phyloP scores from a whole-genome alignment of 108 stramenopile genomes.

The Pseudonitzschia pungens region DNA sequence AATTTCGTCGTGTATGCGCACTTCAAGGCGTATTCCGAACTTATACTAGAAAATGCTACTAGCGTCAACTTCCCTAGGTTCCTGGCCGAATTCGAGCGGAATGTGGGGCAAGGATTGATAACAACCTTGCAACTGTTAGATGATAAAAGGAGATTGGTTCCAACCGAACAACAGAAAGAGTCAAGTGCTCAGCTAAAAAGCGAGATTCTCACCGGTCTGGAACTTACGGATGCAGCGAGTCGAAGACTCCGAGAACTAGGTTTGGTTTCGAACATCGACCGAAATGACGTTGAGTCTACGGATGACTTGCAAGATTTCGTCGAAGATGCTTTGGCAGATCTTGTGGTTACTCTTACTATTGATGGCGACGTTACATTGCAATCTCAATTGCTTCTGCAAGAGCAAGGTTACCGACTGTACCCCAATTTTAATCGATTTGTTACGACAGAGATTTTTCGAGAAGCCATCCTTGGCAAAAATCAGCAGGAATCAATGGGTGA shows the following conservation, averaged over 20 bases:
- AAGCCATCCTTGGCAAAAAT: neutral
- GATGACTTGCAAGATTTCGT: constrained; percentile 46
- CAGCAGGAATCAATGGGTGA: neutral
- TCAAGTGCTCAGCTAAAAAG: neutral
- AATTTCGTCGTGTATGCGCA: constrained; percentile 71
- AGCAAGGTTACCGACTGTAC: constrained; percentile 80
- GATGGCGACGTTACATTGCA: constrained; percentile 74
- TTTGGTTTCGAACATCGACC: constrained; percentile 28
- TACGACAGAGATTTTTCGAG: constrained; percentile 22
- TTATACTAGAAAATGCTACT: constrained; percentile 45
- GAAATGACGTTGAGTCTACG: neutral
- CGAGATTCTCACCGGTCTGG: constrained; percentile 1
- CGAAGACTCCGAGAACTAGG: constrained; percentile 17
- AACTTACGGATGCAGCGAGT: constrained; percentile 6
- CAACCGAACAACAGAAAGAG: neutral
- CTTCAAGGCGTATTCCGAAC: constrained; percentile 73
- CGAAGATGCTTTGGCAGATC: constrained; percentile 49
- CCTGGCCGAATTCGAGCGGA: constrained; percentile 48
- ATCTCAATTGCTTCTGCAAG: constrained; percentile 74
- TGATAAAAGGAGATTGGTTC: neutral
- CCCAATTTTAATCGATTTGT: constrained; percentile 64
- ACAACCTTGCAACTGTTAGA: constrained; percentile 1
- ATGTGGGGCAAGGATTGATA: constrained; percentile 34
- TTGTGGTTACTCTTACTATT: constrained; percentile 58
- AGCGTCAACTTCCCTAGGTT: constrained; percentile 43